Base-by-base conservation (phyloP, 2,329 filamentous ascomycete genomes). In the Arthrocladium fulminans region DNA sequence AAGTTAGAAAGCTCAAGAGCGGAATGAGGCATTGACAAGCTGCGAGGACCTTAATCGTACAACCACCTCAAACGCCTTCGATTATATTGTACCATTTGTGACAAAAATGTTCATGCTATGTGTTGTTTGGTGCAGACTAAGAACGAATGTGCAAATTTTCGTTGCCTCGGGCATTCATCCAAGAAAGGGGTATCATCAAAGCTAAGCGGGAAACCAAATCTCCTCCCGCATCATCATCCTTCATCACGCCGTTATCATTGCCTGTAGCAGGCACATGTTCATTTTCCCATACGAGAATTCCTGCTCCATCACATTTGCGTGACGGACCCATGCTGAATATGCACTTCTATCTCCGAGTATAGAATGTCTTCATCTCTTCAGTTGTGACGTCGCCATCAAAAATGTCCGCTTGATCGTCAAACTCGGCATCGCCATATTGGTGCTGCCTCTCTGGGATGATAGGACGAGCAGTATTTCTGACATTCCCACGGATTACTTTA, bases 291-390 rank as follows among this genome's bases (percentile, higher is more conserved):
- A n/a, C n/a, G n/a, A 15, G 32, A 8, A 5, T 15, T 15, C n/a
- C 32, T 8, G 7, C n/a, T 15, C 32, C 32, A 15, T n/a, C 6
- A 35, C 32, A 9, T 35, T n/a, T 7, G 32, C 32, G n/a, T n/a
- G n/a, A n/a, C n/a, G n/a, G n/a, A n/a, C n/a, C n/a, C n/a, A n/a
- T 15, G 6, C 13, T 15, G 32, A 5, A n/a, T 35, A 20, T 40
- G 4, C 15, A 5, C 19, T 6, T 30, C 22, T 25, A 32, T 23
- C 25, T 13, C 9, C 23, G 25, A 19, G n/a, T 3, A 12, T 25
- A 44, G 17, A 44, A 44, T 12, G 3, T 15, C 22, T 24, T 44
- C 41, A 44, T 44, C 10, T 44, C 19, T 44, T 44, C 41, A 17
- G 22, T 44, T 6, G 24, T 44, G 13, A 44, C 27, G 20, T 44